Evolutionary conservation across 176 grass and related monocot species (phyloP).

Genomic region (Lolium rigidum): DNA sequence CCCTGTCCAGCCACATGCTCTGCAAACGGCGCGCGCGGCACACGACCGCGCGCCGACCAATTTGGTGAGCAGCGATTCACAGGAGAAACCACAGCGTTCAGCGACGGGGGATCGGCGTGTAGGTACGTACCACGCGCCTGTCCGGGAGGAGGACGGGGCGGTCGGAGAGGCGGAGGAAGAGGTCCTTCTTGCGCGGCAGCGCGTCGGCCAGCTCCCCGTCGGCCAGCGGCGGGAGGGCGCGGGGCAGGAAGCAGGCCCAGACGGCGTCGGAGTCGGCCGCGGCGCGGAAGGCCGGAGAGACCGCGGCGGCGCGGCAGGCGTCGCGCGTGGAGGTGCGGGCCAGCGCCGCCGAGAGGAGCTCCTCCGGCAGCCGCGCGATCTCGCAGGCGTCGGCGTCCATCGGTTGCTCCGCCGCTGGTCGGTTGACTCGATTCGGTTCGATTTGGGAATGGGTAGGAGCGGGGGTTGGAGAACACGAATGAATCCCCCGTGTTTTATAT

Average conservation of each 20-base stretch:
- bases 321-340: conserved; percentile 56
- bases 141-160: conserved; percentile 48
- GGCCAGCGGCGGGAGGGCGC: conserved; percentile 38
- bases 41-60: not conserved
- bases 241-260: conserved; percentile 66
- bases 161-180: conserved; percentile 59
- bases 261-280: conserved; percentile 67
- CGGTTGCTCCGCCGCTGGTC: not conserved
- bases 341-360: conserved; percentile 58
- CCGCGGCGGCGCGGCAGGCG: conserved; percentile 49
- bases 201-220: conserved; percentile 33
- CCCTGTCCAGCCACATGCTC: conserved; percentile 3
- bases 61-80: no score
- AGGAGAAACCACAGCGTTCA: not conserved
- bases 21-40: not conserved
- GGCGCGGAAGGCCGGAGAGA: conserved; percentile 54
- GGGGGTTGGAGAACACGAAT: no score
- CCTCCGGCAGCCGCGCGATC: conserved; percentile 55
- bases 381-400: not conserved
- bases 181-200: conserved; percentile 43
- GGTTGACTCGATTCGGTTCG: not conserved
- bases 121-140: conserved; percentile 40
- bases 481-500: no score
- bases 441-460: no score
- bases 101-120: no score